Evolutionary conservation across 345 rosid genomes (phyloP), one percentile per base, ranked within the genome.

Genomic region (Alliaria petiolata): DNA sequence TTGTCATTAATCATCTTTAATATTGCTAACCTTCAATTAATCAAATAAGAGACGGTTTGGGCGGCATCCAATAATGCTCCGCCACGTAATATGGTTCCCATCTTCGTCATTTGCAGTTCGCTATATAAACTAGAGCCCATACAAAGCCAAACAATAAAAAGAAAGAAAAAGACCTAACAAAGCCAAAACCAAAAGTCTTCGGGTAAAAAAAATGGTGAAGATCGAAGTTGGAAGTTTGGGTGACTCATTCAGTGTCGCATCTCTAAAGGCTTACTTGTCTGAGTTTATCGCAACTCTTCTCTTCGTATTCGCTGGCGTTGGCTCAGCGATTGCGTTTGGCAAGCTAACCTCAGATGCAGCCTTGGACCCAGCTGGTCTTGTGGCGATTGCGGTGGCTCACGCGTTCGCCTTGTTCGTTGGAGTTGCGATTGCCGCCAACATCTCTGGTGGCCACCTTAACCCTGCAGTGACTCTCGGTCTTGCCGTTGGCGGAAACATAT

Each of bases 291-390:
- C 97, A 54, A 93, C 98, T 31, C 86, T 90, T 63, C 86, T 90
- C 53, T 93, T 93, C 55, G 97, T 93, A 10, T 93, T 93, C n/a
- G 97, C 97, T 8, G 97, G 96, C 13, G 98, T 89, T 74, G 97
- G 98, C 11, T 91, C 97, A 0, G 98, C 95, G 22, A 72, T 93
- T 44, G 95, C 97, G 6, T 93, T 70, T 72, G 74, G 85, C 83
- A 93, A 93, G 81, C 68, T 90, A 13, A 90, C 98, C 7, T 26
- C 88, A 7, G 90, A 84, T 75, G 93, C 83, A 11, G 87, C 83
- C 17, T 65, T 90, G 55, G 92, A 90, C 79, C 92, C 92, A 31
- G 65, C 93, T 13, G 97, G 96, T 20, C 85, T 89, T n/a, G 93
- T 93, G 22, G 98, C 96, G 0, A 71, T 93, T 45, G 97, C 96